phyloP scores from a whole-genome alignment of 2,329 filamentous ascomycete species.

The Tolypocladium endophyticum region DNA sequence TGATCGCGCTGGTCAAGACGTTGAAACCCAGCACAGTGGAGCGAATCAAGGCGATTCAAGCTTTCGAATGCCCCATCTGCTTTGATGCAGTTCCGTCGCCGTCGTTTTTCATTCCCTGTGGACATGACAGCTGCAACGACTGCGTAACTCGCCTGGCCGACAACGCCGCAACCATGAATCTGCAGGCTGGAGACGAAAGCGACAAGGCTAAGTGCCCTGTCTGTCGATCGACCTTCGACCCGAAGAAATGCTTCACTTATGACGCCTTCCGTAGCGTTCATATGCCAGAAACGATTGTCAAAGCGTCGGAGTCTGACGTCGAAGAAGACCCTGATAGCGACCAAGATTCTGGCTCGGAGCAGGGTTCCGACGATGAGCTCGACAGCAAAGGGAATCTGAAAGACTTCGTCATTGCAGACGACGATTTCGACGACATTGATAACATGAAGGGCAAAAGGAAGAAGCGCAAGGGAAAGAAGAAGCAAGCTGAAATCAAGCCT shows the following conservation, averaged over 20 bases:
- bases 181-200: conserved; percentile 50
- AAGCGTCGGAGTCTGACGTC: conserved; percentile 21
- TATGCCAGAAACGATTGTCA: conserved; percentile 40
- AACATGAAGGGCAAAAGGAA: conserved; percentile 28
- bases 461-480: conserved; percentile 27
- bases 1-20: conserved; percentile 51
- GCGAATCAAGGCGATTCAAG: conserved; percentile 49
- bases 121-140: conserved; percentile 67
- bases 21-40: conserved; percentile 50
- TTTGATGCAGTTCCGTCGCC: conserved; percentile 67
- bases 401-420: conserved; percentile 15
- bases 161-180: conserved; percentile 38
- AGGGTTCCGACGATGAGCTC: conserved; percentile 6
- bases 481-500: conserved; percentile 32
- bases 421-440: conserved; percentile 23
- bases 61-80: conserved; percentile 75
- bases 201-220: conserved; percentile 58
- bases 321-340: conserved; percentile 17
- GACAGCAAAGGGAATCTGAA: conserved; percentile 22
- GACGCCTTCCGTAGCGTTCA: conserved; percentile 64
- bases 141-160: conserved; percentile 65
- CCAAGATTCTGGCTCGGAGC: conserved; percentile 2
- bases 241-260: conserved; percentile 63
- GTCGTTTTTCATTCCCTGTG: conserved; percentile 71
- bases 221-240: conserved; percentile 59